These are phyloP conservation scores for Uromyces viciae-fabae DNA, from an alignment of 1,284 basidiomycete genomes.

Conservation along the genomic window DNA sequence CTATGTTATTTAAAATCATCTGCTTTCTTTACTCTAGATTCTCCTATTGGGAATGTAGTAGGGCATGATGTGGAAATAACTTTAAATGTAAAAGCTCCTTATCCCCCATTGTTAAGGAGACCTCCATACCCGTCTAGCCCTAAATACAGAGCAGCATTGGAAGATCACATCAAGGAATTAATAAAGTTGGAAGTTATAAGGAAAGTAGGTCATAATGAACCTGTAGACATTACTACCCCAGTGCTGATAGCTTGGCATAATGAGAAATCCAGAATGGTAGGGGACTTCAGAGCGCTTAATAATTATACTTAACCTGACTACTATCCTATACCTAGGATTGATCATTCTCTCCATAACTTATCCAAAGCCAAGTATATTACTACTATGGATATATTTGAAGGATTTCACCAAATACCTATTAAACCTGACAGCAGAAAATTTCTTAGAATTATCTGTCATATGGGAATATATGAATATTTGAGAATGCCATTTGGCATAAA, in stretches of 20 bases:
- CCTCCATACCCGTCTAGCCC: not conserved
- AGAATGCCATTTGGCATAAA: not conserved
- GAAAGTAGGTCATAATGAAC: not conserved
- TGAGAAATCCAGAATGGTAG: not conserved
- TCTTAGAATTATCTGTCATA: not conserved
- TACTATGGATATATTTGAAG: not conserved
- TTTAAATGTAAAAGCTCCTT: not conserved
- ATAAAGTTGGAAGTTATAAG: not conserved
- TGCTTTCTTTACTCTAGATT: not conserved
- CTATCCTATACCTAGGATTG: not conserved
- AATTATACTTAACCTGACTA: not conserved
- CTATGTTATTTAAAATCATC: not conserved
- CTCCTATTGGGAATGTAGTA: not conserved
- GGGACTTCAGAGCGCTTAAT: not conserved
- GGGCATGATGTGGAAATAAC: not conserved
- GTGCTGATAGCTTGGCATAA: no score
- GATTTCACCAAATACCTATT: constrained; percentile 16
- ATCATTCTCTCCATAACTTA: not conserved
- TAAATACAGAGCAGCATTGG: not conserved
- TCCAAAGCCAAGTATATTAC: not conserved
- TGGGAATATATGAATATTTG: not conserved
- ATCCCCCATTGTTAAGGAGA: not conserved
- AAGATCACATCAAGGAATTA: not conserved
- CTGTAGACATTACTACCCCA: not conserved
- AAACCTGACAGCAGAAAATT: not conserved